Base-by-base conservation (phyloP, 805 yeast genomes). In the Myxozyma geophila region DNA sequence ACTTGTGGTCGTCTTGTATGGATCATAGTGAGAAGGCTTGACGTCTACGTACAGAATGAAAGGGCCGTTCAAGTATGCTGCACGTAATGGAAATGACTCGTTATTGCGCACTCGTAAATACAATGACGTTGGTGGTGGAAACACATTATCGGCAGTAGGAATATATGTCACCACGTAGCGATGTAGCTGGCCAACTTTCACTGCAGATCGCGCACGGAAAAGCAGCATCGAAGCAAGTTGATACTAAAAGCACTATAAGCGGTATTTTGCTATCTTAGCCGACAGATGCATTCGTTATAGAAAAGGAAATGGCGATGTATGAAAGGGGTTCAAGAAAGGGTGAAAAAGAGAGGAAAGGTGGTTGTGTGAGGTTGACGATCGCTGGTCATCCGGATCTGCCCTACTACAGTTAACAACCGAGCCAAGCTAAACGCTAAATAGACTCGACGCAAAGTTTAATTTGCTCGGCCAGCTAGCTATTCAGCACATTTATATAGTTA, bases 51-150 rank as follows among this genome's bases (percentile, higher is more conserved):
- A 95, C 6, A 95, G 76, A 1, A 90, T 80, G 73, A 86, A 93
- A 0, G 99, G 99, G 0, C 98, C 99, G 0, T 92, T 87, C 50
- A 95, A 75, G 70, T 87, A 90, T 1, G 96, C 89, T 0, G 98
- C 96, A 36, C 96, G 76, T 13, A 67, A 50, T 7, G 70, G 69
- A 28, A 66, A 52, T 13, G 50, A 48, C 56, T 67, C 70, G n/a
- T 53, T 66, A 46, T 67, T 67, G 21, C 62, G 59, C 17, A 58
- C 58, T 8, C 58, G 63, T 21, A 51, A 54, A 53, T 41, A 54
- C 41, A 66, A 47, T 23, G 64, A 46, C 37, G 9, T 43, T 15
- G 68, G 69, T 15, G 51, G 48, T 15, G 58, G 64, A 39, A 59
- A 19, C 19, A 65, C 59, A 37, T 54, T 60, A 21, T 70, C 69